Base-by-base conservation (phyloP, 1,284 basidiomycete genomes). In the Paramarasmius palmivorus region DNA sequence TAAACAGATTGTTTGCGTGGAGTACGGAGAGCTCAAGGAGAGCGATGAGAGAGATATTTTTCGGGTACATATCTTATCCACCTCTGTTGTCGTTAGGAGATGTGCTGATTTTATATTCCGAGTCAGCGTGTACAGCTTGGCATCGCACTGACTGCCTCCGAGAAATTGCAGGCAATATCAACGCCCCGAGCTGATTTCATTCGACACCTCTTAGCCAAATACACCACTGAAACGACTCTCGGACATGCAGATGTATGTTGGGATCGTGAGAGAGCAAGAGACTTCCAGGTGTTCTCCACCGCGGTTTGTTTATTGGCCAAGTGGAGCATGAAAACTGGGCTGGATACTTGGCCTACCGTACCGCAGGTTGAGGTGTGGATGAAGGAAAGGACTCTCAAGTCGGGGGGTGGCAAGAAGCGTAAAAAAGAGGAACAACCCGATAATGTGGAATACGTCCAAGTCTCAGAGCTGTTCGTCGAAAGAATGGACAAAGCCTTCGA, bases 1-100 rank as follows among this genome's bases (percentile, higher is more conserved):
- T 26, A 46, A 46, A 29, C 44, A 46, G 26, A 29, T 46, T 14
- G 44, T 46, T 15, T 46, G 44, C 44, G 44, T 46, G 4, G 44
- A 46, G 44, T 46, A 46, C 25, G 23, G 29, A 4, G 25, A 46
- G 10, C 10, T 46, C 2, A 46, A 32, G 9, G 23, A 46, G 3
- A 29, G 23, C 8, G 25, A 32, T 14, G 44, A 46, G 32, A 23
- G 44, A 32, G 44, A 46, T 17, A 46, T 46, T 32, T 46, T 46
- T 15, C 25, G 29, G 25, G 25, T 29, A 29, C 36, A 25, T 6
- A 26, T 23, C 25, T 34, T n/a, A 17, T 15, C 22, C 34, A 42
- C 1, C 26, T 2, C 32, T 35, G 9, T 50, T 12, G 3, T 60
- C n/a, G n/a, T n/a, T n/a, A n/a, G n/a, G n/a, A n/a, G n/a, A n/a